These are phyloP conservation scores for Prunus dulcis DNA, from an alignment of 306 rosid genomes.

Conservation along the genomic window DNA sequence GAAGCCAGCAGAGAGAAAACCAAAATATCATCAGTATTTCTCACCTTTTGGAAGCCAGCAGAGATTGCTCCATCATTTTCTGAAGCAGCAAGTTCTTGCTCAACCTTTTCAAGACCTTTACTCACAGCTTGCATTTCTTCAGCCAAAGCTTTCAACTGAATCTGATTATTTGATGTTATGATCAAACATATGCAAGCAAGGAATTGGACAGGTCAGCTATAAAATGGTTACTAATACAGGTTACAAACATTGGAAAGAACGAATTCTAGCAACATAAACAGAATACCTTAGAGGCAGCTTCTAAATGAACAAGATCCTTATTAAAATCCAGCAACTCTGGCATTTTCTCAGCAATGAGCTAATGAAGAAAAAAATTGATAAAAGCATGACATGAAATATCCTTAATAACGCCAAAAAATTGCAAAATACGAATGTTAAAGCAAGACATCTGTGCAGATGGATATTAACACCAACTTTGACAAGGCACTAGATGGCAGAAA, in stretches of 20 bases:
- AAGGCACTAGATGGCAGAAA: constrained; percentile 2
- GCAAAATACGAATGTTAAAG: background rate
- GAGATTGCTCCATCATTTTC: constrained; percentile 85
- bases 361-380: constrained; percentile 20
- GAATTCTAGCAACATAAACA: constrained; percentile 19
- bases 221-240: background rate
- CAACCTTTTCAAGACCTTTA: constrained; percentile 97
- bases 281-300: constrained; percentile 95
- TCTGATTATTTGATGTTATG: constrained; percentile 46
- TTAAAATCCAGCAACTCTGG: constrained; percentile 91
- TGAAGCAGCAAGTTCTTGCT: constrained; percentile 87
- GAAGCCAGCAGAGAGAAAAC: constrained; percentile 64
- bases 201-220: constrained; percentile 1
- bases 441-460: background rate
- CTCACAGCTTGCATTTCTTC: constrained; percentile 99
- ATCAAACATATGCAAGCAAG: background rate
- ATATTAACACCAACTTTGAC: background rate
- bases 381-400: constrained; percentile 26
- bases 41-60: constrained; percentile 77
- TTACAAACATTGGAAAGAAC: constrained; percentile 15
- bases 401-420: background rate
- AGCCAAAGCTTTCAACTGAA: constrained; percentile 93
- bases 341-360: constrained; percentile 95
- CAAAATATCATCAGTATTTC: constrained; percentile 2
- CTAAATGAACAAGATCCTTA: constrained; percentile 88